Evolutionary conservation across 2,329 filamentous ascomycete species (phyloP), one percentile per base, ranked within the genome.

Genomic region (Bipolaris oryzae): DNA sequence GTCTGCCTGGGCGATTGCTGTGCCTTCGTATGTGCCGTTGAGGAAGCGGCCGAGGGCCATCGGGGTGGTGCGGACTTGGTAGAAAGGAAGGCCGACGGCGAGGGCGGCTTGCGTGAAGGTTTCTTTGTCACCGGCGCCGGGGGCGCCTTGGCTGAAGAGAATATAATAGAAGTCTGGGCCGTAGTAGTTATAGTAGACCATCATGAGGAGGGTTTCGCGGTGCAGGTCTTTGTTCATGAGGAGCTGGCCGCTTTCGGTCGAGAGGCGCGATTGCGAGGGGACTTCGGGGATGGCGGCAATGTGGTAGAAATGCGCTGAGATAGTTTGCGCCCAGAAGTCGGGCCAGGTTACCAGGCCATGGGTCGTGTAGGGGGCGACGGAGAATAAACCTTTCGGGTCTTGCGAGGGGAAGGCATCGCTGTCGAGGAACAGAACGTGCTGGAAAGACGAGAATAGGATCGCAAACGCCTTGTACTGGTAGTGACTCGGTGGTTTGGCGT

Each of bases 381-480:
- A 71, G 61, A 87, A 82, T 13, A 87, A 70, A 3, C 70, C 57
- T 21, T 75, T 74, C 0, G 80, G 80, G 49, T 81, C 75, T 42
- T 77, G 74, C 21, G 80, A 68, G 11, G 84, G 83, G 63, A 85
- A 84, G 58, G 78, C 79, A 64, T 86, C 84, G 53, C 82, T 81
- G 64, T 87, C 85, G 65, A 87, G 80, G 71, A 84, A 85, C 16
- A 87, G 76, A 10, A 85, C 78, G 50, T 85, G 79, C 65, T 85
- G 81, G 61, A 86, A 87, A 3, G 83, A 82, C 1, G 84, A 85
- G 59, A 86, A 82, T 2, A 87, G 74, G 16, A 87, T 79, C 3
- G 84, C 77, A 60, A 86, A 81, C 35, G 82, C 77, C 68, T 87
- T 86, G 74, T 82, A 81, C 64, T 87, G 84, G 65, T 79, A 85